A percentile compares a stretch with the other conserved stretches of the same genome.
These are phyloP conservation scores for Tausonia pullulans DNA, from an alignment of 1,284 basidiomycete species.

Conservation along the genomic window DNA sequence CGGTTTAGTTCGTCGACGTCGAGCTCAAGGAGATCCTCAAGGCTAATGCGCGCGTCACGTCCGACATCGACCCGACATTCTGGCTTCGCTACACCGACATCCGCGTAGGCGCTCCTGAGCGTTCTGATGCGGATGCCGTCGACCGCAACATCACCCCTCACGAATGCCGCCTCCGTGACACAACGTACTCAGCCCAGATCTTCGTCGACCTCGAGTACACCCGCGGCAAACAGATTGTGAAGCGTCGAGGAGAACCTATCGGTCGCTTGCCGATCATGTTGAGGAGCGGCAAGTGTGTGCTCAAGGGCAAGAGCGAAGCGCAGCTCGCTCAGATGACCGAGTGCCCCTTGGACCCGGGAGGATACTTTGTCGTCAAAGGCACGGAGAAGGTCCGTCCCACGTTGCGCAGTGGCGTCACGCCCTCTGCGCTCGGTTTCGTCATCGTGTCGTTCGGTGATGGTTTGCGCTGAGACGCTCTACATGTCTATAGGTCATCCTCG, in stretches of 20 bases:
- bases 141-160: constrained; percentile 87
- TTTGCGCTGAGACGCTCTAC: background rate
- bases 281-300: constrained; percentile 82
- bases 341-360: constrained; percentile 95
- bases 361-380: constrained; percentile 98
- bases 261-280: constrained; percentile 96
- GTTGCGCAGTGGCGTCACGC: background rate
- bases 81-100: constrained; percentile 97
- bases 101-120: constrained; percentile 77
- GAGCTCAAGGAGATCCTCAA: constrained; percentile 95
- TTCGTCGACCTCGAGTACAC: constrained; percentile 94
- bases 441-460: background rate
- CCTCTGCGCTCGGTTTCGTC: background rate
- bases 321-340: constrained; percentile 84
- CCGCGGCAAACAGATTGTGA: constrained; percentile 78
- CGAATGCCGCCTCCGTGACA: constrained; percentile 93
- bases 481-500: constrained; percentile 61
- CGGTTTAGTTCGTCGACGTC: constrained; percentile 79
- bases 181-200: constrained; percentile 89
- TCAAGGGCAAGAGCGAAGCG: constrained; percentile 66
- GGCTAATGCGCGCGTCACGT: constrained; percentile 85
- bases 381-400: constrained; percentile 64
- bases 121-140: constrained; percentile 68
- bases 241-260: constrained; percentile 72
- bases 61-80: constrained; percentile 94